Evolutionary conservation across 805 yeast species (phyloP), one percentile per base, ranked within the genome.

Genomic region (Wickerhamiella cacticola): DNA sequence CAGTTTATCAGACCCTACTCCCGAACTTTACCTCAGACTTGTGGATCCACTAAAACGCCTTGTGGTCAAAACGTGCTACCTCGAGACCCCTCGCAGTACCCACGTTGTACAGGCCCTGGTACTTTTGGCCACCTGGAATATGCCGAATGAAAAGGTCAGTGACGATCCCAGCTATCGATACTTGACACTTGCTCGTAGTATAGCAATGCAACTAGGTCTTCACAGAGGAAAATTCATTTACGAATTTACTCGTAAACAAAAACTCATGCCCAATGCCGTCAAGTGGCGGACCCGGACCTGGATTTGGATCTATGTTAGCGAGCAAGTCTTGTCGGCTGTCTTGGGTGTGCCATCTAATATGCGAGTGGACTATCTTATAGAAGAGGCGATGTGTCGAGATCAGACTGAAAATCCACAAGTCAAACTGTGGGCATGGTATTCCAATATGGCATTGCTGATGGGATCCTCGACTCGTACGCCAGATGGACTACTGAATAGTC

Each of bases 271-370:
- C 0, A 86, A 88, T 63, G 89, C 95, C 4, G 96, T 85, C 56
- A 80, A 79, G 59, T 88, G 96, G 96, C 73, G 96, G 62, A 86
- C 96, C 1, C 70, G 95, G 55, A 77, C 95, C 1, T 88, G 96
- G 96, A 67, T 86, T 24, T 87, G 89, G 2, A 81, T 84, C 3
- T 88, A 82, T 62, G 82, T 87, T 59, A 73, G 85, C 41, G 96
- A 87, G 60, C 94, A 87, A 56, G 82, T 86, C 59, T 84, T 95
- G 92, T 80, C 94, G 3, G 81, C 94, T 10, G 76, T 79, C 31
- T 64, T 87, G 40, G 96, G 96, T 0, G 66, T 88, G 45, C 96
- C 96, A 1, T 88, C 95, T 1, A 78, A 86, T 3, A 74, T 84
- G 55, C 84, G 79, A 50, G 80, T 88, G 0, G 96, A 88, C 62